phyloP scores from a whole-genome alignment of 169 alveolate genomes.

The Neospora caninum region DNA sequence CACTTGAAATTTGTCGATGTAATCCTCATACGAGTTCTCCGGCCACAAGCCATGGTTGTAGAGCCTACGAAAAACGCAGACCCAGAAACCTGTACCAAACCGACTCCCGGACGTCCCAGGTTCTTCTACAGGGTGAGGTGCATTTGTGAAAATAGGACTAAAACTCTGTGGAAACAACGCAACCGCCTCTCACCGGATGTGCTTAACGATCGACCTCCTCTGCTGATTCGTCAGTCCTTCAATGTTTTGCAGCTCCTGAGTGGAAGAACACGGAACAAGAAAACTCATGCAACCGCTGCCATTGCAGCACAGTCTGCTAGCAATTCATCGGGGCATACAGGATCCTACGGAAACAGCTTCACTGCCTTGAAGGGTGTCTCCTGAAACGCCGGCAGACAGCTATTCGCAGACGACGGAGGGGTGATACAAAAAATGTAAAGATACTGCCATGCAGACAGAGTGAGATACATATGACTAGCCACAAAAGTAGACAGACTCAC shows the following conservation, averaged over 20 bases:
- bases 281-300: no score
- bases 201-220: constrained; percentile 78
- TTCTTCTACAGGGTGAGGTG: not conserved
- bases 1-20: constrained; percentile 77
- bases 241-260: constrained; percentile 76
- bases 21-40: constrained; percentile 76
- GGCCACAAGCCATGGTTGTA: constrained; percentile 90
- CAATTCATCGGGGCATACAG: not conserved
- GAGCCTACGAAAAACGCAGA: constrained; percentile 54
- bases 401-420: no score
- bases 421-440: no score
- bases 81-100: not conserved
- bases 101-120: not conserved
- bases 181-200: constrained; percentile 72
- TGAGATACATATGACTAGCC: no score
- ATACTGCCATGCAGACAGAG: no score
- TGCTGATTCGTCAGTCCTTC: constrained; percentile 83
- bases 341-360: not conserved
- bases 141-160: not conserved
- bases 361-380: no score
- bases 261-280: not conserved
- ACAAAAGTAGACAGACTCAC: no score
- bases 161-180: not conserved
- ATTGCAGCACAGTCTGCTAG: not conserved
- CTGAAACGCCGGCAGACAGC: no score